Conservation (phyloP, 129 eudicot genomes). For the Smallanthus sonchifolius region DNA sequence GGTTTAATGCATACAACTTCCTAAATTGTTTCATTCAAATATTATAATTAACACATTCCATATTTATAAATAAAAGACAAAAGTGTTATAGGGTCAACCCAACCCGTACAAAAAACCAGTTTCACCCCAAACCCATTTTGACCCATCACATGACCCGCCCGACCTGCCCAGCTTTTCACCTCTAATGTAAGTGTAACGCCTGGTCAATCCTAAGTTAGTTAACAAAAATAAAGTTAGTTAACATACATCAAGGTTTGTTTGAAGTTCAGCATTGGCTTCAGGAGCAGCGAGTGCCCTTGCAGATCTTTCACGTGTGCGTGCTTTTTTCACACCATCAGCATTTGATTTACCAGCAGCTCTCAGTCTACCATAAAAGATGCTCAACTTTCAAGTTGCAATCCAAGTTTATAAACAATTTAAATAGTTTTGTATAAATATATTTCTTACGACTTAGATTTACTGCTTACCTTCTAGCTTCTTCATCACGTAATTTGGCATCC, state of each 20-base stretch:
- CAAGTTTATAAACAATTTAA: background rate
- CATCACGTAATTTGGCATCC: conserved; percentile 93
- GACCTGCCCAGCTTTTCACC: background rate
- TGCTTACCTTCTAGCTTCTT: conserved; percentile 87
- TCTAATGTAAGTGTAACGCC: background rate
- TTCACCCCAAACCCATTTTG: background rate
- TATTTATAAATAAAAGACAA: background rate
- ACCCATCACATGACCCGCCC: background rate
- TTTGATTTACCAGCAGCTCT: conserved; percentile 69
- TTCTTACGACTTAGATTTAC: conserved; percentile 10
- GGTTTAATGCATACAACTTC: background rate
- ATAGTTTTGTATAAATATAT: no score
- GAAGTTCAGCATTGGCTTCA: conserved; percentile 87
- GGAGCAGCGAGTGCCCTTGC: conserved; percentile 75
- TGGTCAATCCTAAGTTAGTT: no score
- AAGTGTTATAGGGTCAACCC: background rate
- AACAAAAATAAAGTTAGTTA: conserved; percentile 7
- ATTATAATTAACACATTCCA: background rate
- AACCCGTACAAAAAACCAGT: background rate
- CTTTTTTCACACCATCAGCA: conserved; percentile 59
- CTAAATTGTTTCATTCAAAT: background rate
- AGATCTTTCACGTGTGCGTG: conserved; percentile 57
- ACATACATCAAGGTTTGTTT: conserved; percentile 75
- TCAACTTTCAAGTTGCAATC: background rate
- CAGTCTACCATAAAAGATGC: conserved; percentile 39